Base-by-base conservation (phyloP, 768 basidiomycete genomes). In the Suillus sp. region DNA sequence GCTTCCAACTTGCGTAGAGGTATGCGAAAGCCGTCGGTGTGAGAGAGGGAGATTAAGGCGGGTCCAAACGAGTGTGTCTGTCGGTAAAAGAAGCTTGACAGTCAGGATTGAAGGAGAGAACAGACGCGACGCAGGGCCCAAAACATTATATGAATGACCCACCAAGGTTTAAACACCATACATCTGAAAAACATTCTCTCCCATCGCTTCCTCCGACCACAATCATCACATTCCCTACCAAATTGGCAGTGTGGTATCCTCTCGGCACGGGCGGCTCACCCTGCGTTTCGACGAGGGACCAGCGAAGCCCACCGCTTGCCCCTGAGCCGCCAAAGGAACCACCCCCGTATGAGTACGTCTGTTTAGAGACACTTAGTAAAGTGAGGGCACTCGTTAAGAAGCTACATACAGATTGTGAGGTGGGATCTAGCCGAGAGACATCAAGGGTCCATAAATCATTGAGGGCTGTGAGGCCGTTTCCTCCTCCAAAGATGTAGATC, bases 161-260 rank as follows among this genome's bases (percentile, higher is more conserved):
- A 96, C 96, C 88, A 30, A 98, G 79, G 71, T 96, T 86, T 62
- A 98, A 75, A 66, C 88, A 87, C 87, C 92, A 95, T 0, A 98
- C 84, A 71, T 97, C 93, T 16, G 86, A 87, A 71, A 95, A 97
- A 62, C 90, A 92, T 66, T 93, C 90, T 62, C 85, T 85, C 4
- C 95, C 95, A 73, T 97, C 95, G 66, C 93, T 94, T 1, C 96
- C 96, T 1, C 96, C 96, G 34, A 95, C 81, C 35, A 98, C 80
- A 51, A 98, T 82, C 90, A 96, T 95, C 63, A 90, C 83, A 66
- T 90, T 87, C 34, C 89, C 89, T 6, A 96, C 84, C 34, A 97
- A 78, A 71, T 94, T 96, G 40, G 94, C 91, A 0, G 93, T 91
- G 75, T 97, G 95, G 70, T 98, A 98, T 0, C 95, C 96, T 61